A percentile compares a stretch with the other conserved stretches of the same genome.
Conservation (phyloP, 352 stramenopile genomes). For the Globisporangium heterothallicum region DNA sequence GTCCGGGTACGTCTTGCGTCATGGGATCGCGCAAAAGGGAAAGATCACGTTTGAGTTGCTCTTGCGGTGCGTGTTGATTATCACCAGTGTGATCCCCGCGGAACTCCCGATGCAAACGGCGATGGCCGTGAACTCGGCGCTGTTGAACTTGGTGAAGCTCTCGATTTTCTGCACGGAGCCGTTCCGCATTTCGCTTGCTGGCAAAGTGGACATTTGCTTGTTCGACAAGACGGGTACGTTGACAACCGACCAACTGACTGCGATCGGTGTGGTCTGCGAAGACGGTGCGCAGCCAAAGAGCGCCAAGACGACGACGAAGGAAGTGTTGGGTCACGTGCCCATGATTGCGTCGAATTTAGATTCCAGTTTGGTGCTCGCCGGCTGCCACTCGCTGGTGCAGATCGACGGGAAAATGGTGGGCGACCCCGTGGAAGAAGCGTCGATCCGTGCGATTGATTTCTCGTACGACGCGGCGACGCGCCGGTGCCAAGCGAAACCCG, state of each 20-base stretch:
- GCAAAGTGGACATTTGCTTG: constrained; percentile 94
- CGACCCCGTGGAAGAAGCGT: constrained; percentile 97
- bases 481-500: constrained; percentile 69
- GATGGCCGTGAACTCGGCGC: constrained; percentile 96
- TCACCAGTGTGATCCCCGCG: constrained; percentile 97
- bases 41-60: constrained; percentile 96
- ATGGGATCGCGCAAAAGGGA: constrained; percentile 81
- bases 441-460: constrained; percentile 96
- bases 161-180: constrained; percentile 98
- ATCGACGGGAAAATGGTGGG: constrained; percentile 96
- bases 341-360: constrained; percentile 85
- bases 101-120: constrained; percentile 98
- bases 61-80: constrained; percentile 98
- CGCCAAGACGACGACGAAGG: constrained; percentile 24
- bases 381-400: constrained; percentile 97
- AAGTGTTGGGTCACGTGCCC: constrained; percentile 59
- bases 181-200: constrained; percentile 96
- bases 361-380: constrained; percentile 71
- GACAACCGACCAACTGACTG: constrained; percentile 94
- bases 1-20: constrained; percentile 91
- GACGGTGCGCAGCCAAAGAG: constrained; percentile 40
- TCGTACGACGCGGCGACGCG: constrained; percentile 71
- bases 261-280: constrained; percentile 89
- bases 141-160: constrained; percentile 93
- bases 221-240: constrained; percentile 99